Evolutionary conservation across 2,329 filamentous ascomycete species (phyloP).

Genomic region (Cadophora luteo-olivacea): DNA sequence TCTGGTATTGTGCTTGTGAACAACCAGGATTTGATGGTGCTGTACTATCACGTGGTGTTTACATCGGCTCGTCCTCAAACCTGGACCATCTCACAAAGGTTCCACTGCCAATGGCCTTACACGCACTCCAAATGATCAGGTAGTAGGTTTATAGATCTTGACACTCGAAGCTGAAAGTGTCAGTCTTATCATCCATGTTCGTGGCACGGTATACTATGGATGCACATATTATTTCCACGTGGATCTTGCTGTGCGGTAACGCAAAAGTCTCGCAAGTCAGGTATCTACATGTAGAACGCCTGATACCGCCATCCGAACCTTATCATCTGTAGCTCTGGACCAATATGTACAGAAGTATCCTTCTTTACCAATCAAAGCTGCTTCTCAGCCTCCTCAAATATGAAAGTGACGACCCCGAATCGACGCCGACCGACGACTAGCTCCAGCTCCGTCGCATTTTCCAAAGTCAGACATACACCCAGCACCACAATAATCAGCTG

Average conservation of each 20-base stretch:
- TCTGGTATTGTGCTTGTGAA: background rate
- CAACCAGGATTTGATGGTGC: background rate
- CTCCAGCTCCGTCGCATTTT: conserved; percentile 12
- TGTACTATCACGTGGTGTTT: background rate
- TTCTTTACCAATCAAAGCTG: background rate
- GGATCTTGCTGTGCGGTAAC: background rate
- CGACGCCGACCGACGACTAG: background rate
- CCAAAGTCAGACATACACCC: conserved; percentile 27
- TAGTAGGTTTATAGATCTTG: no score
- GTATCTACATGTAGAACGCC: no score
- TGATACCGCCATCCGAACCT: background rate
- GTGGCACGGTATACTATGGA: background rate
- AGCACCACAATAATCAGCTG: conserved; percentile 16
- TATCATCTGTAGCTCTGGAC: background rate
- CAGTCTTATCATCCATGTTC: no score
- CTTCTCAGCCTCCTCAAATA: background rate
- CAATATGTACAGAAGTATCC: background rate
- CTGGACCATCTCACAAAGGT: background rate
- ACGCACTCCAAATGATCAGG: background rate
- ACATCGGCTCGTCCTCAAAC: background rate
- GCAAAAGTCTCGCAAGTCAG: background rate
- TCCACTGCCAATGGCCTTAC: background rate
- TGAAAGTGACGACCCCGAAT: conserved; percentile 12
- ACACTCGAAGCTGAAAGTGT: no score
- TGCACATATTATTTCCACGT: background rate